Conservation (phyloP, 805 yeast species). For the Candida nonsorbophila region DNA sequence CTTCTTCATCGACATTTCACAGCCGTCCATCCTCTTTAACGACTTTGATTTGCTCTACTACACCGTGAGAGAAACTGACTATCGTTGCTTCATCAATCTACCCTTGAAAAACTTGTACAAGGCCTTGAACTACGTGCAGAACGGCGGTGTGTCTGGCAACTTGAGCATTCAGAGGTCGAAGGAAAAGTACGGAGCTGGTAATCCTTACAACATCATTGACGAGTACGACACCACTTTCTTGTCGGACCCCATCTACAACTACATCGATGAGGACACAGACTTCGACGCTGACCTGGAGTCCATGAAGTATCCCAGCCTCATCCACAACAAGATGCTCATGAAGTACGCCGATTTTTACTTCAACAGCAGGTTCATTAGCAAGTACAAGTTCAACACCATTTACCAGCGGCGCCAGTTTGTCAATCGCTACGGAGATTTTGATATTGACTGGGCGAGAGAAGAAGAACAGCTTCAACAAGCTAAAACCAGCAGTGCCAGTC, state of each 20-base stretch:
- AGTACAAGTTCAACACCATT: conserved; percentile 34
- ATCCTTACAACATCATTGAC: conserved; percentile 15
- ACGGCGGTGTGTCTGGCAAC: conserved; percentile 15
- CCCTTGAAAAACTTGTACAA: conserved; percentile 44
- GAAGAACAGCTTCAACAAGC: no score
- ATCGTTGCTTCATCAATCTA: conserved; percentile 38
- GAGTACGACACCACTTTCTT: conserved; percentile 15
- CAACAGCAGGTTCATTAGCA: conserved; percentile 21
- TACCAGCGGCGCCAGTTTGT: conserved; percentile 38
- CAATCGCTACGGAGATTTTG: conserved; percentile 37
- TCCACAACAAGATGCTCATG: conserved; percentile 13
- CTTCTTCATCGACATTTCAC: conserved; percentile 39
- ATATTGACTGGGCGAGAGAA: conserved; percentile 19
- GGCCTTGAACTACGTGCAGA: conserved; percentile 36
- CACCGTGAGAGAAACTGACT: conserved; percentile 35
- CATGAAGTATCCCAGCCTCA: conserved; percentile 2
- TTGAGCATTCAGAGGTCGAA: conserved; percentile 10
- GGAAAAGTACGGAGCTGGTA: conserved; percentile 20
- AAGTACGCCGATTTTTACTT: conserved; percentile 31
- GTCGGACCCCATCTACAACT: conserved; percentile 6
- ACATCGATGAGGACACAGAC: not conserved
- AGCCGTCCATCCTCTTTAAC: conserved; percentile 35
- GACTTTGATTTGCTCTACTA: conserved; percentile 40
- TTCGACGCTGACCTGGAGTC: conserved; percentile 2
- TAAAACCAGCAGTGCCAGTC: not conserved